Conservation (phyloP, 2,329 filamentous ascomycete genomes). For the Fusarium albidum region DNA sequence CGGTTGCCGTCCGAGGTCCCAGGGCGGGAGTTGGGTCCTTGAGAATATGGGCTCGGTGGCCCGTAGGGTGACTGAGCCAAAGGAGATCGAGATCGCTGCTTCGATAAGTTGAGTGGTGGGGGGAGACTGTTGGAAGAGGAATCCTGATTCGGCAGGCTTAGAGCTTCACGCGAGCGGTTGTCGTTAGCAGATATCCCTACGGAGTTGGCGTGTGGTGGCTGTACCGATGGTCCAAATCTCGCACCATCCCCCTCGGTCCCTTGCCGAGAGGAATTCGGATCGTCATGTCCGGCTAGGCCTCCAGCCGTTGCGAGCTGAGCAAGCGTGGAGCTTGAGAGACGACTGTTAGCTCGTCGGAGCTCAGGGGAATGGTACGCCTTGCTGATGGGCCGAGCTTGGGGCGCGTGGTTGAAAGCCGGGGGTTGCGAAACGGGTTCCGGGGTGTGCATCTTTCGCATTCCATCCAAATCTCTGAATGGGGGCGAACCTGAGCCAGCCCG, state of each 20-base stretch:
- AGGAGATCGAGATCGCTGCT: slow-evolving; percentile 56
- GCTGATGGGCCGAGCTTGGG: slow-evolving; percentile 73
- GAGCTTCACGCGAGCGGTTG: slow-evolving; percentile 61
- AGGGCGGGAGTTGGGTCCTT: slow-evolving; percentile 44
- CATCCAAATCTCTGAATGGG: slow-evolving; percentile 60
- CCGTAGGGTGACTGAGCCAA: slow-evolving; percentile 48
- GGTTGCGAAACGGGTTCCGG: slow-evolving; percentile 81
- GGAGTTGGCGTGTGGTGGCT: slow-evolving; percentile 58
- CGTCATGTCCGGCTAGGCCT: slow-evolving; percentile 55
- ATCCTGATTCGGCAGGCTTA: slow-evolving; percentile 50
- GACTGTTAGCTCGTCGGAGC: slow-evolving; percentile 80
- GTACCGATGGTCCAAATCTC: slow-evolving; percentile 57
- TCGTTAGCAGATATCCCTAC: slow-evolving; percentile 63
- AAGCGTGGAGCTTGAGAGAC: slow-evolving; percentile 83
- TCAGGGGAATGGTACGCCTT: slow-evolving; percentile 78
- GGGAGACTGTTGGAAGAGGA: slow-evolving; percentile 49
- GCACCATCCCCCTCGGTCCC: slow-evolving; percentile 45
- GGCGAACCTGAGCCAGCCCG: slow-evolving; percentile 44
- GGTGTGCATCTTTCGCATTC: slow-evolving; percentile 64
- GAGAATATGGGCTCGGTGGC: slow-evolving; percentile 43
- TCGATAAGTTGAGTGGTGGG: slow-evolving; percentile 51
- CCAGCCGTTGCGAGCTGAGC: slow-evolving; percentile 79
- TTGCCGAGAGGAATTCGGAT: slow-evolving; percentile 41
- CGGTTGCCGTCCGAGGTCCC: slow-evolving; percentile 45
- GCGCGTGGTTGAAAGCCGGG: slow-evolving; percentile 80